phyloP scores from a whole-genome alignment of 495 filamentous ascomycete genomes.

The Lasiosphaeriaceae sp. region DNA sequence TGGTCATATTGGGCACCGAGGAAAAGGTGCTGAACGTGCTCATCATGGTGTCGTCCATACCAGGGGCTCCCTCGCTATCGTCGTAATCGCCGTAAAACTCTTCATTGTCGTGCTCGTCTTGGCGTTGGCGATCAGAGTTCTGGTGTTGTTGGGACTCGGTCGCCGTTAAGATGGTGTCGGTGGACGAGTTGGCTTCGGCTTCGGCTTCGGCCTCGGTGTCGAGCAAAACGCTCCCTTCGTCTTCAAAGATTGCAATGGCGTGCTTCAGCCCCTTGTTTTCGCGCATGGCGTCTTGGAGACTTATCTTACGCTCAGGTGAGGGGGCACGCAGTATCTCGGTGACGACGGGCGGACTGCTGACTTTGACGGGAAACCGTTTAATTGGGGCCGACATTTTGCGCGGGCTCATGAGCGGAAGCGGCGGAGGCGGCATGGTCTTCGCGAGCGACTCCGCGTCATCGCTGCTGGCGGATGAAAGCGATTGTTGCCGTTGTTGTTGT shows the following conservation, averaged over 20 bases:
- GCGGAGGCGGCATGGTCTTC: conserved; percentile 26
- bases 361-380: conserved; percentile 52
- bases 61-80: conserved; percentile 31
- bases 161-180: conserved; percentile 14
- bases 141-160: not conserved
- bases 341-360: conserved; percentile 29
- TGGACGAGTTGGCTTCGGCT: conserved; percentile 4
- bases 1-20: conserved; percentile 82
- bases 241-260: conserved; percentile 53
- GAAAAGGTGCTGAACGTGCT: conserved; percentile 81
- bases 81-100: conserved; percentile 6
- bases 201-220: conserved; percentile 15
- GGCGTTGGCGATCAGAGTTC: not conserved
- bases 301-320: conserved; percentile 29
- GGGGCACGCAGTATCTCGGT: conserved; percentile 15
- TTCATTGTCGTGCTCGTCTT: conserved; percentile 15
- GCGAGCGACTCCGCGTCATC: conserved; percentile 15
- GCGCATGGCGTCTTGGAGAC: conserved; percentile 40
- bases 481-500: conserved; percentile 6
- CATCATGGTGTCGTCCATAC: conserved; percentile 64
- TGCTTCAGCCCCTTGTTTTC: conserved; percentile 39
- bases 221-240: conserved; percentile 33
- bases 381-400: conserved; percentile 47
- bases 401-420: conserved; percentile 37
- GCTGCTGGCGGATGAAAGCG: not conserved